These are phyloP conservation scores for Phytophthora europaea DNA, from an alignment of 352 stramenopile genomes.

Conservation along the genomic window DNA sequence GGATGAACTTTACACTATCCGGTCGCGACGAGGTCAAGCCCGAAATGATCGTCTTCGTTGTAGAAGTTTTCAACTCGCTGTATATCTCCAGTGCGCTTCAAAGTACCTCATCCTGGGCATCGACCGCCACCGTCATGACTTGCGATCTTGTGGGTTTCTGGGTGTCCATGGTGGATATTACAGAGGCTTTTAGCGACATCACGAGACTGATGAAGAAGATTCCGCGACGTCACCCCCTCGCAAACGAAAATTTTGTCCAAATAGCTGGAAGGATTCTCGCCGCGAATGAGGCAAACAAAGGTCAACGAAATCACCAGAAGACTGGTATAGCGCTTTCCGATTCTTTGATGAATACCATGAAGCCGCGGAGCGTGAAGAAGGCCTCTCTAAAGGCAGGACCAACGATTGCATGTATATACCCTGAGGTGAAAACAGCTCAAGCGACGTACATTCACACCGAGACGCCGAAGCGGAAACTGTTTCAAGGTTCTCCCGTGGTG, in stretches of 20 bases:
- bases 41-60: not conserved
- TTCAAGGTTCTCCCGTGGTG: not conserved
- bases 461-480: not conserved
- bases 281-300: not conserved
- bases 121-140: not conserved
- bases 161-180: not conserved
- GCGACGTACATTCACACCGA: not conserved
- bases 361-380: not conserved
- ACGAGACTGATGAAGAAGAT: not conserved
- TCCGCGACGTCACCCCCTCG: not conserved
- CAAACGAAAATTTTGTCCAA: not conserved
- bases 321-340: not conserved
- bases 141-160: not conserved
- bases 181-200: not conserved
- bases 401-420: not conserved
- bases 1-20: not conserved
- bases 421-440: not conserved
- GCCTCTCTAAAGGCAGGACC: not conserved
- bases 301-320: not conserved
- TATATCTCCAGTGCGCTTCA: not conserved
- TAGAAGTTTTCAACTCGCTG: not conserved
- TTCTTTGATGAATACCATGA: no score
- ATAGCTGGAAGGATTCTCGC: not conserved
- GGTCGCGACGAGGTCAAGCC: not conserved
- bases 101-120: not conserved